Conservation (phyloP, 768 basidiomycete genomes). For the Boletus vinaceobasis region DNA sequence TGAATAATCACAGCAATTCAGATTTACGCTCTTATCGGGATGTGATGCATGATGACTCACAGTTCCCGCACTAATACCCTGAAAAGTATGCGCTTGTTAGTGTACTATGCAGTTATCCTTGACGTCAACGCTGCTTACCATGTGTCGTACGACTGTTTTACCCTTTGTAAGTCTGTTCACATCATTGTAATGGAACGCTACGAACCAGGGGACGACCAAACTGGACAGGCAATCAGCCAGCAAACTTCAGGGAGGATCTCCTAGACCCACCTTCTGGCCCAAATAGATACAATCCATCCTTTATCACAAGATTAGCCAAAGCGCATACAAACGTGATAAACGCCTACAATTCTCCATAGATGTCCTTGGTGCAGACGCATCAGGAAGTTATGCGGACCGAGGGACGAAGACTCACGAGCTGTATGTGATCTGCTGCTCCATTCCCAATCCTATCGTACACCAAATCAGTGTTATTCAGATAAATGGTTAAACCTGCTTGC, state of each 20-base stretch:
- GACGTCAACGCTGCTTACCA: constrained; percentile 38
- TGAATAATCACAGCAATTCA: constrained; percentile 21
- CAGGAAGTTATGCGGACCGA: neutral
- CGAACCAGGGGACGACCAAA: constrained; percentile 74
- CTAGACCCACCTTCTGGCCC: constrained; percentile 74
- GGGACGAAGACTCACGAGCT: constrained; percentile 52
- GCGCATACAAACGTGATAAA: neutral
- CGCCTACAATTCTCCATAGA: constrained; percentile 85
- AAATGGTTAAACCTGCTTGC: constrained; percentile 21
- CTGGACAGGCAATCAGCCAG: constrained; percentile 34
- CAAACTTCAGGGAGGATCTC: neutral
- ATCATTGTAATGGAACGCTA: constrained; percentile 3
- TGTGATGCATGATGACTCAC: constrained; percentile 43
- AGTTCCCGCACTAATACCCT: constrained; percentile 73
- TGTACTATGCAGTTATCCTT: neutral
- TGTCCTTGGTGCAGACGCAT: constrained; percentile 58
- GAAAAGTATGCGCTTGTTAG: constrained; percentile 1
- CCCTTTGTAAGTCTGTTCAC: constrained; percentile 1
- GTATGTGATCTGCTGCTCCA: constrained; percentile 91
- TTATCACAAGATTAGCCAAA: neutral
- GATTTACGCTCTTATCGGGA: neutral
- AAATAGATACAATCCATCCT: constrained; percentile 97
- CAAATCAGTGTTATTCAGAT: constrained; percentile 1
- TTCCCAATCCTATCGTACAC: constrained; percentile 69
- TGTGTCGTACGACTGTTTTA: constrained; percentile 50